Evolutionary conservation across 2,329 filamentous ascomycete genomes (phyloP), one percentile per base, ranked within the genome.

Genomic region (Diplodia scrobiculata): DNA sequence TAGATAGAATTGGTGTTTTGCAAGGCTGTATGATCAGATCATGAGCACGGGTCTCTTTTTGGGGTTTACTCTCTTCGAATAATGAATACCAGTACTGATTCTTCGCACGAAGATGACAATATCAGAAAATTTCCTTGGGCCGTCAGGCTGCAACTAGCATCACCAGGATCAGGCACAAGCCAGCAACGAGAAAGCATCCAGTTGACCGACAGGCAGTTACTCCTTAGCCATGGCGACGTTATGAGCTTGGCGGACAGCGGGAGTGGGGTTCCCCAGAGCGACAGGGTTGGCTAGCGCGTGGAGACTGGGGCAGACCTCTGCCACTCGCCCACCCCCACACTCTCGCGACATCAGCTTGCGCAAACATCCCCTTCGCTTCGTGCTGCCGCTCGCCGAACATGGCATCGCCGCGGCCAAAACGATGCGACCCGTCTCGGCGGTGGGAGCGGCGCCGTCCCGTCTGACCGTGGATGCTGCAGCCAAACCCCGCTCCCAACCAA

Each of bases 11-110:
- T 32, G 60, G 60, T 52, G 60, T 53, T 63, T 63, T 63, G 60
- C 58, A 62, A 50, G 45, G 58, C 58, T 62, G 58, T 62, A 62
- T 62, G 58, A 62, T 62, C 58, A 62, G 58, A 62, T 62, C 58
- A 62, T 62, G 58, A 62, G 58, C 58, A 62, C 48, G 58, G 58
- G 58, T 62, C 58, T 62, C 36, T 36, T 62, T 55, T 62, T 25
- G 58, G 58, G 45, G 48, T 60, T 62, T 62, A 41, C 58, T 62
- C 58, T 62, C 58, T 62, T 62, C 58, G 41, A 62, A 62, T 62
- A 62, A 62, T 62, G 58, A 62, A 62, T 62, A 62, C 58, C 58
- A 62, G 45, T 50, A 34, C 19, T 27, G 38, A 38, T 48, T 60
- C 55, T 60, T 60, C 55, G 25, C 17, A 32, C 13, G 29, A 32